A percentile compares a stretch with the other conserved stretches of the same genome.
Conservation (phyloP, 1,284 basidiomycete genomes). For the Cutaneotrichosporon dermatis region DNA sequence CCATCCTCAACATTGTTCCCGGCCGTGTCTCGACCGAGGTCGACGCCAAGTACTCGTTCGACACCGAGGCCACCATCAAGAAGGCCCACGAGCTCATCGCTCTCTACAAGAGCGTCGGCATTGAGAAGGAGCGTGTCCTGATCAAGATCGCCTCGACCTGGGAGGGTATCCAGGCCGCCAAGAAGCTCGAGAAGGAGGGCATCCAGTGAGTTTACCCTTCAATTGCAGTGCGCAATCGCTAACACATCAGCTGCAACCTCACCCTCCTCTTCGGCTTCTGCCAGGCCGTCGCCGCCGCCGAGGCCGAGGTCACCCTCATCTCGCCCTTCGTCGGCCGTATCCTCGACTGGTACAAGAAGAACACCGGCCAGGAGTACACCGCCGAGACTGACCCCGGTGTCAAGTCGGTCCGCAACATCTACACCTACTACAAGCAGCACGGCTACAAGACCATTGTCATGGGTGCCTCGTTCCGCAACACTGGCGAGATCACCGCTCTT, state of each 20-base stretch:
- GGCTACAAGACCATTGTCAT: constrained; percentile 99
- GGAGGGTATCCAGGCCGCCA: constrained; percentile 99
- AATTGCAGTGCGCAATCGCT: not conserved
- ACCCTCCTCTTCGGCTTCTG: constrained; percentile 97
- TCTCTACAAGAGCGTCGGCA: constrained; percentile 85
- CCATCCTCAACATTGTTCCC: constrained; percentile 92
- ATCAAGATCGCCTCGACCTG: constrained; percentile 99
- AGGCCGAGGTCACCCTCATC: constrained; percentile 96
- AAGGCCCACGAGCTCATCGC: constrained; percentile 88
- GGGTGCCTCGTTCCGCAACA: constrained; percentile 98
- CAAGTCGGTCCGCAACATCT: constrained; percentile 89
- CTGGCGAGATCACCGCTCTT: constrained; percentile 87
- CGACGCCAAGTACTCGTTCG: constrained; percentile 93
- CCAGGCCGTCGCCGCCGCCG: constrained; percentile 97
- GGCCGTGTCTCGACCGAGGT: constrained; percentile 99
- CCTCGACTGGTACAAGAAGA: constrained; percentile 95
- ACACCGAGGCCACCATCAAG: constrained; percentile 52
- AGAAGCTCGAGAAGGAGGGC: constrained; percentile 85
- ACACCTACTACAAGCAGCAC: constrained; percentile 94
- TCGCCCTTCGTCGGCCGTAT: constrained; percentile 99
- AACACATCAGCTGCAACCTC: constrained; percentile 70
- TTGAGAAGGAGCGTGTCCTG: constrained; percentile 86
- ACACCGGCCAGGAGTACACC: constrained; percentile 72
- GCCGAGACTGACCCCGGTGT: constrained; percentile 94
- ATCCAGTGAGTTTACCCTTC: constrained; percentile 61